Evolutionary conservation across 2,329 filamentous ascomycete genomes (phyloP).

Genomic region (Colletotrichum destructivum): DNA sequence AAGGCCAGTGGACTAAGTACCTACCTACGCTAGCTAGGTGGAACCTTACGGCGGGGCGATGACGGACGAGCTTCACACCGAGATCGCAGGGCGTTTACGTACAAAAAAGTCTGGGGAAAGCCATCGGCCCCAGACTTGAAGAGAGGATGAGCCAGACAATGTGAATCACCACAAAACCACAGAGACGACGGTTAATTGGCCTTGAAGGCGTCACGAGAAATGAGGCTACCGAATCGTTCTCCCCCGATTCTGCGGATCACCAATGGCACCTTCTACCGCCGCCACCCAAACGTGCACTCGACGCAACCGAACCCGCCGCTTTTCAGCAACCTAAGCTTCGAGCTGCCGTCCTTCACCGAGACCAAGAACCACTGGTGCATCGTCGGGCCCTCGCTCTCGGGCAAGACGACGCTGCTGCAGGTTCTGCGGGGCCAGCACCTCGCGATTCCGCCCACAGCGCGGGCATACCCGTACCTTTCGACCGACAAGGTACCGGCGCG

Average conservation of each 20-base stretch:
- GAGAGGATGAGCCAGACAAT: background rate
- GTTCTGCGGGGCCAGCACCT: constrained; percentile 83
- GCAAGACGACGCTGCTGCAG: constrained; percentile 87
- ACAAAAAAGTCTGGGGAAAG: constrained; percentile 40
- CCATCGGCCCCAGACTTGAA: constrained; percentile 12
- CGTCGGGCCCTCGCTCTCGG: constrained; percentile 82
- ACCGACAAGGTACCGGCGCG: constrained; percentile 70
- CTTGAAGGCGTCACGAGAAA: background rate
- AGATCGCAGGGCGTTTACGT: constrained; percentile 38
- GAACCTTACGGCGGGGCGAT: constrained; percentile 22
- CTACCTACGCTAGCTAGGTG: background rate
- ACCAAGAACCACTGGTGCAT: constrained; percentile 83
- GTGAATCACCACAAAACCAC: background rate
- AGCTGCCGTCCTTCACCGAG: constrained; percentile 71
- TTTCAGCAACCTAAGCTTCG: constrained; percentile 80
- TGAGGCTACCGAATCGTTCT: constrained; percentile 44
- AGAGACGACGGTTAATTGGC: background rate
- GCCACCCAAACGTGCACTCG: constrained; percentile 71
- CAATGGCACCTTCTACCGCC: constrained; percentile 87
- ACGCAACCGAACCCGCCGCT: constrained; percentile 77
- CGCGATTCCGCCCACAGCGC: constrained; percentile 80
- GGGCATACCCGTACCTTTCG: constrained; percentile 84
- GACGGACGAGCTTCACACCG: constrained; percentile 33
- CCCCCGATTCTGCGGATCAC: constrained; percentile 78
- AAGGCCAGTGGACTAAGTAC: background rate